Evolutionary conservation across 371 early-diverging fungal genomes (phyloP).

Genomic region (Rhizopus sp.): DNA sequence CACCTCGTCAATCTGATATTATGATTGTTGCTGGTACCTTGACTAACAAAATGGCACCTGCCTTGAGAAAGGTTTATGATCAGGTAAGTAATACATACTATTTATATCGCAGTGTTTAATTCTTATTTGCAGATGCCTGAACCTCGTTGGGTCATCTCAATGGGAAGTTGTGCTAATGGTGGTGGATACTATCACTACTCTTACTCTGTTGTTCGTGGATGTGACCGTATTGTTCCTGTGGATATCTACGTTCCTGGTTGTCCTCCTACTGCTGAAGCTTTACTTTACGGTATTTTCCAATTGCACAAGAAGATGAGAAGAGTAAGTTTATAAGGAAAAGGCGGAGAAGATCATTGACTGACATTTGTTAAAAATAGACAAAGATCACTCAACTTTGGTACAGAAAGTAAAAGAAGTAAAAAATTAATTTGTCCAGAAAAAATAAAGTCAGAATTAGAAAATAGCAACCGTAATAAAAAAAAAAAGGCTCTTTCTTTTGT

Average conservation of each 20-base stretch:
- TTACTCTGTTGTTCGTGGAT: slow-evolving; percentile 93
- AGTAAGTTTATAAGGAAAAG: slow-evolving; percentile 34
- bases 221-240: slow-evolving; percentile 96
- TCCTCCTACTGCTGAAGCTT: slow-evolving; percentile 97
- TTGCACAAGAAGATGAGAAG: slow-evolving; percentile 96
- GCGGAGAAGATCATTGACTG: not conserved
- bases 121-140: slow-evolving; percentile 79
- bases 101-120: not conserved
- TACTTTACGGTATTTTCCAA: slow-evolving; percentile 96
- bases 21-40: slow-evolving; percentile 98
- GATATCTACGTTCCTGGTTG: slow-evolving; percentile 98
- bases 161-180: slow-evolving; percentile 98
- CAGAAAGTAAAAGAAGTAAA: slow-evolving; percentile 46
- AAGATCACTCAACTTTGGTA: slow-evolving; percentile 63
- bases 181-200: slow-evolving; percentile 99
- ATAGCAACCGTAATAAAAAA: slow-evolving; percentile 2
- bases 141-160: slow-evolving; percentile 98
- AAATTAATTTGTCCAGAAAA: slow-evolving; percentile 1
- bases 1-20: slow-evolving; percentile 97
- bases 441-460: not conserved
- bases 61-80: slow-evolving; percentile 94
- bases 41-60: slow-evolving; percentile 99
- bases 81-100: slow-evolving; percentile 53
- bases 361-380: slow-evolving; percentile 24
- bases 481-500: slow-evolving; percentile 8